Evolutionary conservation across 441 rosid species (phyloP).

Genomic region (Dalechampia spathulata): DNA sequence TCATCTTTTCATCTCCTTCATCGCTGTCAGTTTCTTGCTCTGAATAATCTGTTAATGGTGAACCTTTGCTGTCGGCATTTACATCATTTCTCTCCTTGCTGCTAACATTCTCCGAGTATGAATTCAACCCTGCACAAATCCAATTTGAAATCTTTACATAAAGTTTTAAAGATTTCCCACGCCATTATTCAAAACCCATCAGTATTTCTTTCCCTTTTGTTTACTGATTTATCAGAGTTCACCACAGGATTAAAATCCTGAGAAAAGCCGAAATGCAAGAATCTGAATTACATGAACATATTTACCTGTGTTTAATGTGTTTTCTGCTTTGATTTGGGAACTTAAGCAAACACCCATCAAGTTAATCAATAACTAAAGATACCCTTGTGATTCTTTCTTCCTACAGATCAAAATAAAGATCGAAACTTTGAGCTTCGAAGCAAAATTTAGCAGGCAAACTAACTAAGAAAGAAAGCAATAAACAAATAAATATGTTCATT

Average conservation of each 20-base stretch:
- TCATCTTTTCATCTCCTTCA: conserved; percentile 85
- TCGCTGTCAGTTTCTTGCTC: conserved; percentile 54
- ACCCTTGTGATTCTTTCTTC: conserved; percentile 22
- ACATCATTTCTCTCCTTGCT: conserved; percentile 37
- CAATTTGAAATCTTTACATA: not conserved
- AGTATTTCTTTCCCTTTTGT: no score
- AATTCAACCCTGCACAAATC: conserved; percentile 39
- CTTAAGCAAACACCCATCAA: conserved; percentile 90
- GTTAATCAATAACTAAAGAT: conserved; percentile 14
- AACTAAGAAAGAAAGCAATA: no score
- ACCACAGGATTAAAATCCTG: no score
- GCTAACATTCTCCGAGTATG: conserved; percentile 49
- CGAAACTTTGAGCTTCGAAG: conserved; percentile 7
- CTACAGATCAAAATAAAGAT: conserved; percentile 25
- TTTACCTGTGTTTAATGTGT: conserved; percentile 67
- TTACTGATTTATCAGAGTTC: no score
- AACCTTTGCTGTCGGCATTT: conserved; percentile 46
- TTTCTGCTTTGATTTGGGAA: conserved; percentile 84
- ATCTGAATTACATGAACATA: no score
- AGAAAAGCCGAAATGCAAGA: not conserved
- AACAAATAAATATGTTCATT: no score
- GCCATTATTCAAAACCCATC: no score
- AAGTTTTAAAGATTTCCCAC: no score
- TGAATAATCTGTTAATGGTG: conserved; percentile 40
- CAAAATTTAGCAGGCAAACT: conserved; percentile 5